Conservation (phyloP, 495 filamentous ascomycete species). For the Daldinia childiae region DNA sequence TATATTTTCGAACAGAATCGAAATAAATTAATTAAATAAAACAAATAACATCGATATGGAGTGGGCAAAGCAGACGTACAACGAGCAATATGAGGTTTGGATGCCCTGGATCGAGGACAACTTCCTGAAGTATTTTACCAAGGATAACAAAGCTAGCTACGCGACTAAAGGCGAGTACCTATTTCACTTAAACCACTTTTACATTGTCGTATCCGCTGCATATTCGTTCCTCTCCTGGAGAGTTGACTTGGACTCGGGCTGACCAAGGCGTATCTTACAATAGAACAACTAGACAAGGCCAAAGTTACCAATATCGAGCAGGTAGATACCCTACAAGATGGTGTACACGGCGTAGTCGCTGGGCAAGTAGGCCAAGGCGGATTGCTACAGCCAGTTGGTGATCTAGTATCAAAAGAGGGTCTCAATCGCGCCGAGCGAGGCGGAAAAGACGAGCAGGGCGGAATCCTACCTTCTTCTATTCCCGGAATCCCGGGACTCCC, state of each 20-base stretch:
- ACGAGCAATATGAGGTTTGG: slow-evolving; percentile 75
- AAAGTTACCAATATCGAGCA: slow-evolving; percentile 71
- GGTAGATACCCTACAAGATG: slow-evolving; percentile 71
- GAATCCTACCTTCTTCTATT: slow-evolving; percentile 47
- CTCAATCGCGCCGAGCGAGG: slow-evolving; percentile 69
- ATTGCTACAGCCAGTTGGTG: slow-evolving; percentile 66
- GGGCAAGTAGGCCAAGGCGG: slow-evolving; percentile 72
- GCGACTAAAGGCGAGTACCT: slow-evolving; percentile 61
- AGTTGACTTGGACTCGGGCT: not conserved
- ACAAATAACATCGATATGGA: slow-evolving; percentile 48
- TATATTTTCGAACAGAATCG: not conserved
- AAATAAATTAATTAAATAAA: too few species aligned
- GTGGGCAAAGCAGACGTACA: slow-evolving; percentile 67
- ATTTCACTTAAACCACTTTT: not conserved
- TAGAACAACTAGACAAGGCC: slow-evolving; percentile 70
- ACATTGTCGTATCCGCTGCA: not conserved
- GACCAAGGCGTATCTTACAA: not conserved
- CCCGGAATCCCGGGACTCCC: slow-evolving; percentile 12
- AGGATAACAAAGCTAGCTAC: slow-evolving; percentile 77
- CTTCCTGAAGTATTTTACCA: slow-evolving; percentile 74
- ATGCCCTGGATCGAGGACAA: slow-evolving; percentile 79
- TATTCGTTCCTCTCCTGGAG: not conserved
- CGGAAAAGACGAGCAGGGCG: slow-evolving; percentile 68
- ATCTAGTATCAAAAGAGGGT: slow-evolving; percentile 68
- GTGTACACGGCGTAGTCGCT: slow-evolving; percentile 64